Base-by-base conservation (phyloP, 192 early-diverging fungal species). In the Helicostylum pulchrum region DNA sequence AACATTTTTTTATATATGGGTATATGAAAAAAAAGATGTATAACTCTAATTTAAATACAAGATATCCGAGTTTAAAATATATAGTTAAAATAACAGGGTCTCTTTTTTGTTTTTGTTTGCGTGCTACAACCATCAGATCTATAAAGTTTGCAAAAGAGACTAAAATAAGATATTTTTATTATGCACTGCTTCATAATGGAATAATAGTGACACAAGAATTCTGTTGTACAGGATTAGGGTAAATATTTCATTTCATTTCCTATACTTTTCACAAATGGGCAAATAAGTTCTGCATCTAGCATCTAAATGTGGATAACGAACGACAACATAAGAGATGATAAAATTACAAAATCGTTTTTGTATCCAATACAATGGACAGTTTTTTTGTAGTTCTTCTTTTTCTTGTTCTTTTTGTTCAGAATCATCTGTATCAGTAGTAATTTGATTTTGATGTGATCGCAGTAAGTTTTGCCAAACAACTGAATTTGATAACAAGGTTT, bases 341-440 rank as follows among this genome's bases (percentile, higher is more conserved):
- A 62, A 62, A 17, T 51, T 48, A 62, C 61, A 62, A 32, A 62
- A 62, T 20, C 17, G 48, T 20, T 26, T 48, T 39, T 62, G 61
- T 11, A 62, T 31, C 61, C 61, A 62, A 51, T 48, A 62, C 2
- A 62, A 15, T 32, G 61, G 61, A 15, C 61, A 62, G 3, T 20
- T 17, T 9, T 7, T 8, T 32, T 36, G 14, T 39, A 30, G 15
- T 3, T 15, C 31, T 30, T 23, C n/a, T 62, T 34, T 51, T 21
- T 36, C 26, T 50, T 62, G 23, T 17, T 26, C 17, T 15, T 47
- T 47, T 14, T 48, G 31, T 17, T 17, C 34, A 17, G 30, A 14
- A 4, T 8, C 15, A 36, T 19, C 54, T 61, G 43, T n/a, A 10
- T 51, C 20, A 4, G 48, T 21, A 19, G 15, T 17, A 31, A n/a